Conservation (phyloP, 306 rosid genomes). For the Herpetospermum pedunculosum region DNA sequence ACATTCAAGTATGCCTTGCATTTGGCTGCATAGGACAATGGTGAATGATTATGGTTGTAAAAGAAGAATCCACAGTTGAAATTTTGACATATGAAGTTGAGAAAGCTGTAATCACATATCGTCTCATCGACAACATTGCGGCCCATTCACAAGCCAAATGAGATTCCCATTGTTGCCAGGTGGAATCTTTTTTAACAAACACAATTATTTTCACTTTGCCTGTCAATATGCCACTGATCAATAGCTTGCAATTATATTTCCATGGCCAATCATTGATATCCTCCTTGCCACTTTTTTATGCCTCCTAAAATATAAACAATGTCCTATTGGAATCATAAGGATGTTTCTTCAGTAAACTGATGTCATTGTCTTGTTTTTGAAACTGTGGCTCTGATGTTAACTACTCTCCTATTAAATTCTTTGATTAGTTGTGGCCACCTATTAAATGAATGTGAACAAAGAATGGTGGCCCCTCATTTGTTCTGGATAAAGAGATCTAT, state of each 20-base stretch:
- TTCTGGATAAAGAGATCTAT: slow-evolving; percentile 16
- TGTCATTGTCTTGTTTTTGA: slow-evolving; percentile 19
- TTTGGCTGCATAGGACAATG: background rate
- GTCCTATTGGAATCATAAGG: slow-evolving; percentile 41
- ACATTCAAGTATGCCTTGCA: slow-evolving; percentile 4
- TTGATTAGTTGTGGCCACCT: slow-evolving; percentile 23
- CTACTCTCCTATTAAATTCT: slow-evolving; percentile 26
- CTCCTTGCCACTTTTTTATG: slow-evolving; percentile 26
- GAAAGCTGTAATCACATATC: slow-evolving; percentile 16
- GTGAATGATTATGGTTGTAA: slow-evolving; percentile 8
- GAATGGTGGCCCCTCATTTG: slow-evolving; percentile 19
- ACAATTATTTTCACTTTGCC: slow-evolving; percentile 14
- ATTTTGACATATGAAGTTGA: slow-evolving; percentile 14
- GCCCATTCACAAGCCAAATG: slow-evolving; percentile 21
- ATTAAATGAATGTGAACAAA: slow-evolving; percentile 23
- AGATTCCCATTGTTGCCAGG: slow-evolving; percentile 21
- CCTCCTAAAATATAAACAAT: slow-evolving; percentile 42
- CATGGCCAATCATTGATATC: slow-evolving; percentile 29
- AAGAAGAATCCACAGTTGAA: slow-evolving; percentile 16
- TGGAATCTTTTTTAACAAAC: slow-evolving; percentile 24
- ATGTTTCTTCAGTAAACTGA: slow-evolving; percentile 46
- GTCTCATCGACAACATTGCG: slow-evolving; percentile 14
- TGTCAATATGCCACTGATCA: slow-evolving; percentile 16
- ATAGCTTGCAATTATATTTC: slow-evolving; percentile 31
- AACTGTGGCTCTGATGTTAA: slow-evolving; percentile 40